These are phyloP conservation scores for Aurifilum marmelostoma DNA, from an alignment of 2,329 filamentous ascomycete genomes.

Conservation along the genomic window DNA sequence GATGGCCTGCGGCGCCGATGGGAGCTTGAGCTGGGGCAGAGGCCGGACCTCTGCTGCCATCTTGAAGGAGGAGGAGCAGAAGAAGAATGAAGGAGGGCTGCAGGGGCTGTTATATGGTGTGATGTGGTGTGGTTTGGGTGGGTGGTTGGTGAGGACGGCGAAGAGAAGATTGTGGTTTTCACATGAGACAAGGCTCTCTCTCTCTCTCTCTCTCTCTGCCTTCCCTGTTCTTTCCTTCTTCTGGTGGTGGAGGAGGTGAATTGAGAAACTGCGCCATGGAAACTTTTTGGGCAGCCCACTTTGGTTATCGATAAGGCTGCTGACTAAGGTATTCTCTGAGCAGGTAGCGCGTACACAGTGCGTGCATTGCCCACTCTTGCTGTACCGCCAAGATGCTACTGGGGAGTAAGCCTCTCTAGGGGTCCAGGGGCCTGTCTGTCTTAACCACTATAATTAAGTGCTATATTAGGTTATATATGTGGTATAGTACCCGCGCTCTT, in stretches of 20 bases:
- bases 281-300: conserved; percentile 27
- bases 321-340: neutral
- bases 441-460: too few species aligned
- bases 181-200: neutral
- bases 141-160: conserved; percentile 17
- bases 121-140: conserved; percentile 11
- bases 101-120: conserved; percentile 23
- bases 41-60: conserved; percentile 90
- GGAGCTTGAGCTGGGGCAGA: conserved; percentile 79
- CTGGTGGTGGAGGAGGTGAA: neutral
- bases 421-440: too few species aligned
- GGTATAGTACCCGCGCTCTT: too few species aligned
- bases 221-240: neutral
- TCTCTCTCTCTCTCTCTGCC: too few species aligned
- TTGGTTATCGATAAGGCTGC: conserved; percentile 16
- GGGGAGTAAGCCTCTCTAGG: too few species aligned
- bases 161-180: neutral
- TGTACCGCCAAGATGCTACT: neutral
- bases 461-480: too few species aligned
- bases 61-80: conserved; percentile 5
- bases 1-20: conserved; percentile 77
- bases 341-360: too few species aligned
- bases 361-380: neutral
- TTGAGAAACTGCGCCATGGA: conserved; percentile 11
- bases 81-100: conserved; percentile 22